Evolutionary conservation across 225 moss, liverwort and hornwort genomes (phyloP), one percentile per base, ranked within the genome.

Genomic region (Bryoerythrophyllum caledonicum): DNA sequence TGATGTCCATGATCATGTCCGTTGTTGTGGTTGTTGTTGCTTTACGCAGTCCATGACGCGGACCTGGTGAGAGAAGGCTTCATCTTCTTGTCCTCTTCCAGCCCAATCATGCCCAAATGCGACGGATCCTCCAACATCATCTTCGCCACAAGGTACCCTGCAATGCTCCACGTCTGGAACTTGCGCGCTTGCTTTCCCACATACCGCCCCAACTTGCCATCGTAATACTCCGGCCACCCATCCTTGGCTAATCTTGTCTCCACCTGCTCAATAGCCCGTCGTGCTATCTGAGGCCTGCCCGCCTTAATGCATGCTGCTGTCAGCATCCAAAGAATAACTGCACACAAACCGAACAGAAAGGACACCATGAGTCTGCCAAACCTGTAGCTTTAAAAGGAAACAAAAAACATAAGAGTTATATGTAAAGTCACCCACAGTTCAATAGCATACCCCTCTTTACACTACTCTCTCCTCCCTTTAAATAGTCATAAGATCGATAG

Each of bases 281-380:
- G 80, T 16, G 89, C 96, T 75, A 92, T 91, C 67, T 96, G 96
- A 5, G 96, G 96, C 74, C 96, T 83, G 73, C 96, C 96, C 59
- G 91, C 91, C 84, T 96, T 96, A 8, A 96, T 93, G 44, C 91
- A 91, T 60, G 96, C 96, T 61, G 96, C 96, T 4, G 96, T 96
- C 74, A 96, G 85, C 96, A 96, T 96, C 96, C 96, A 96, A 4
- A 96, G 88, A 77, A 96, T 93, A 57, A 96, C 96, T 94, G 92
- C 79, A 78, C 68, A 80, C 21, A 23, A 54, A 27, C n/a, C n/a
- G n/a, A n/a, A n/a, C n/a, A n/a, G n/a, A n/a, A n/a, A n/a, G n/a
- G n/a, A n/a, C n/a, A n/a, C n/a, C n/a, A 63, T 38, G 55, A 54
- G 27, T 48, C 49, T 35, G 19, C 25, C 72, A 26, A 27, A 28